Evolutionary conservation across 441 rosid genomes (phyloP).

Genomic region (Gossypium lobatum): DNA sequence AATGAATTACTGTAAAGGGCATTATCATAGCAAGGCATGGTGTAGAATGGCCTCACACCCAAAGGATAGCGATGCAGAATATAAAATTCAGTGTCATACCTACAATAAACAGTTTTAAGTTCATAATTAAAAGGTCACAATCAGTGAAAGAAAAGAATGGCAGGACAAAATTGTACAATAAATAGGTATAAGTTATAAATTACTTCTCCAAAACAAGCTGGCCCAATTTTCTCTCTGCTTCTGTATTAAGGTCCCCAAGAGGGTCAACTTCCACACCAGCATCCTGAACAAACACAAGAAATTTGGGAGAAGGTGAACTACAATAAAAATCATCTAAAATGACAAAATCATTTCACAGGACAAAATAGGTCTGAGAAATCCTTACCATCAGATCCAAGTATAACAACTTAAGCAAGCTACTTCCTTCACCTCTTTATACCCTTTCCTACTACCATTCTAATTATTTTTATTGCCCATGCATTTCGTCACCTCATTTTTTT

Average conservation of each 20-base stretch:
- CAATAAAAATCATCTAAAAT: neutral
- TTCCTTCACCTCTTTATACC: neutral
- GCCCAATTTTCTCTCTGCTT: constrained; percentile 84
- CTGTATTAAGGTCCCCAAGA: constrained; percentile 77
- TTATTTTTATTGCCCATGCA: neutral
- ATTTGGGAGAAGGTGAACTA: neutral
- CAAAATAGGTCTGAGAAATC: neutral
- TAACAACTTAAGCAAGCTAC: neutral
- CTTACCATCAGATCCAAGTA: neutral
- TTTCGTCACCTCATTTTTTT: neutral
- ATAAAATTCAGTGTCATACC: constrained; percentile 83
- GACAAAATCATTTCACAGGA: constrained; percentile 7
- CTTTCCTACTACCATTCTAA: neutral
- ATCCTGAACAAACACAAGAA: constrained; percentile 41
- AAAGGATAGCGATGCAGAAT: constrained; percentile 74
- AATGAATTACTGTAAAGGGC: constrained; percentile 77
- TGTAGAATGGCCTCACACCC: constrained; percentile 87
- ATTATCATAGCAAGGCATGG: constrained; percentile 82
- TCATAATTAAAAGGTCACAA: neutral
- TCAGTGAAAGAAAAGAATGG: neutral
- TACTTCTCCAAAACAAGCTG: constrained; percentile 82
- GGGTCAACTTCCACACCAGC: constrained; percentile 87
- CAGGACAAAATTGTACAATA: neutral
- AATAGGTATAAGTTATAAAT: neutral
- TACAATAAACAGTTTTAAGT: constrained; percentile 16